These are phyloP conservation scores for Ilyonectria mors-panacis DNA, from an alignment of 2,329 filamentous ascomycete species.

Conservation along the genomic window DNA sequence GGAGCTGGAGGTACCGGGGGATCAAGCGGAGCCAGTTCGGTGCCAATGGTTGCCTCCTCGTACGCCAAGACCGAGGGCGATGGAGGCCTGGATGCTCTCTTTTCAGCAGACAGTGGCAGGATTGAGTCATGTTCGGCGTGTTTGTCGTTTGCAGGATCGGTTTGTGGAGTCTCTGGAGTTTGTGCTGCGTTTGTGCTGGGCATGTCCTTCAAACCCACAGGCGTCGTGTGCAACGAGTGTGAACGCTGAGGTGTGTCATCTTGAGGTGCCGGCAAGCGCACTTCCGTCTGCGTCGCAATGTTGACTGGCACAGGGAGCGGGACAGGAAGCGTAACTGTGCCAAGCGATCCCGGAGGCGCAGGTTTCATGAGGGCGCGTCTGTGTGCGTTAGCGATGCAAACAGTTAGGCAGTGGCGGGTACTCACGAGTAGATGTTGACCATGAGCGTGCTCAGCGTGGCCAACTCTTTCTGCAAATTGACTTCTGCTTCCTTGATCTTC, in stretches of 20 bases:
- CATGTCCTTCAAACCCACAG: not conserved
- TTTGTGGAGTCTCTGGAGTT: not conserved
- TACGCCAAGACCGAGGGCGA: slow-evolving; percentile 13
- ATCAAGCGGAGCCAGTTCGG: not conserved
- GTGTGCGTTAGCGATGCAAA: not conserved
- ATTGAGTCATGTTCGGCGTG: not conserved
- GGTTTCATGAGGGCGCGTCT: slow-evolving; percentile 52
- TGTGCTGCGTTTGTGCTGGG: slow-evolving; percentile 3
- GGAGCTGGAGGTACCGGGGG: not conserved
- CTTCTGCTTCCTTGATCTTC: slow-evolving; percentile 51
- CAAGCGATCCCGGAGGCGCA: slow-evolving; percentile 36
- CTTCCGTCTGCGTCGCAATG: not conserved
- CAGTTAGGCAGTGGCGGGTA: not conserved
- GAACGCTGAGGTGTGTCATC: slow-evolving; percentile 15
- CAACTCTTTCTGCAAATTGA: slow-evolving; percentile 49
- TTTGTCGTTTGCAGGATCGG: not conserved
- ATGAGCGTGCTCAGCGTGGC: slow-evolving; percentile 48
- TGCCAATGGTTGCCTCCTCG: slow-evolving; percentile 26
- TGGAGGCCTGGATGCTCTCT: slow-evolving; percentile 11
- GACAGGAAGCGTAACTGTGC: slow-evolving; percentile 14
- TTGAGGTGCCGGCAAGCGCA: not conserved
- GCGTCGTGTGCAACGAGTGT: not conserved
- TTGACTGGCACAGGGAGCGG: slow-evolving; percentile 3
- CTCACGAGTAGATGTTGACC: slow-evolving; percentile 54
- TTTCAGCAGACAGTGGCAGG: not conserved